Conservation (phyloP, 2,329 filamentous ascomycete species). For the Fusarium sp. region DNA sequence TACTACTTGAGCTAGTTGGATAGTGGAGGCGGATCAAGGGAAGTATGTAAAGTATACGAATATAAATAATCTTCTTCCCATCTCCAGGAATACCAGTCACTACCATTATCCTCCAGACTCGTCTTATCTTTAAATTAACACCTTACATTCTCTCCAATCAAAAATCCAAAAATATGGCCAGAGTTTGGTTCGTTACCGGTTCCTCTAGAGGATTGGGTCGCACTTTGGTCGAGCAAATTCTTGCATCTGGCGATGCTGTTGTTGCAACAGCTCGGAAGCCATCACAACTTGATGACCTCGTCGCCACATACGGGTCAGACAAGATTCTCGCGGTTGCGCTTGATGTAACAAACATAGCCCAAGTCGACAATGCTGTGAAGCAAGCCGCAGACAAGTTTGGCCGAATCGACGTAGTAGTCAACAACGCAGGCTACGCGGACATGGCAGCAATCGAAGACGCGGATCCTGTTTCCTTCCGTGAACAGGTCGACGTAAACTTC, state of each 20-base stretch:
- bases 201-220: conserved; percentile 60
- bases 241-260: conserved; percentile 55
- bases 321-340: conserved; percentile 62
- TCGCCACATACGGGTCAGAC: conserved; percentile 51
- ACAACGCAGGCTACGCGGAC: conserved; percentile 70
- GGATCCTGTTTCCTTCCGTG: conserved; percentile 59
- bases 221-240: conserved; percentile 53
- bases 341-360: conserved; percentile 59
- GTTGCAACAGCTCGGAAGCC: conserved; percentile 58
- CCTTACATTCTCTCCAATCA: background rate
- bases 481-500: conserved; percentile 69
- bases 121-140: too few species aligned
- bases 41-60: too few species aligned
- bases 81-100: too few species aligned
- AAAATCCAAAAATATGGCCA: conserved; percentile 35
- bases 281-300: conserved; percentile 49
- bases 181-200: conserved; percentile 61
- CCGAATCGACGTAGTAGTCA: conserved; percentile 68
- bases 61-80: too few species aligned
- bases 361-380: conserved; percentile 54
- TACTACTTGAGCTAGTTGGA: too few species aligned
- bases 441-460: conserved; percentile 64
- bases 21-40: too few species aligned
- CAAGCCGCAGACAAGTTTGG: conserved; percentile 59
- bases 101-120: too few species aligned